A percentile compares a stretch with the other conserved stretches of the same genome.
Conservation (phyloP, 768 basidiomycete species). For the Mycena polygramma region DNA sequence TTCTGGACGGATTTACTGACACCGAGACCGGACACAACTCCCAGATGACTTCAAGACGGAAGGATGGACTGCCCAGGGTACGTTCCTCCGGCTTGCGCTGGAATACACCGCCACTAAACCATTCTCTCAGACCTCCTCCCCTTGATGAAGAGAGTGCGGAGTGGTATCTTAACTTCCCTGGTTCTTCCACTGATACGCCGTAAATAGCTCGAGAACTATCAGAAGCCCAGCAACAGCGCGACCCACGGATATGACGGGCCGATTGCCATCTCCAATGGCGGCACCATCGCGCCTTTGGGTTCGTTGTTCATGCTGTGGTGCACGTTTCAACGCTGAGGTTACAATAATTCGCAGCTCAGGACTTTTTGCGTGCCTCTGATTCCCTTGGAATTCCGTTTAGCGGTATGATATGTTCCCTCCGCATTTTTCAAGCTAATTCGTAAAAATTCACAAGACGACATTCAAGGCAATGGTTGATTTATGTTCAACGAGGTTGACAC, state of each 20-base stretch:
- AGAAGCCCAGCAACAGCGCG: constrained; percentile 77
- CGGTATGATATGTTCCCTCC: constrained; percentile 73
- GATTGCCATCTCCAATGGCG: constrained; percentile 81
- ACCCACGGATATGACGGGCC: constrained; percentile 80
- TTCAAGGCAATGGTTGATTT: no score
- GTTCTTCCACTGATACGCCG: not conserved
- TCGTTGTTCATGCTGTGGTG: not conserved
- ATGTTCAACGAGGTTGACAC: no score
- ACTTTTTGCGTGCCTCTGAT: constrained; percentile 76
- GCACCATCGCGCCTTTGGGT: constrained; percentile 66
- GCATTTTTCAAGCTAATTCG: constrained; percentile 70
- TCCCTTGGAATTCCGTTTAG: constrained; percentile 73
- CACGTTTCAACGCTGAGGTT: not conserved
- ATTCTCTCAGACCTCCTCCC: constrained; percentile 67
- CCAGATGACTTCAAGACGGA: constrained; percentile 80
- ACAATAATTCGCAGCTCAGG: constrained; percentile 58
- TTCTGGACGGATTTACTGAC: not conserved
- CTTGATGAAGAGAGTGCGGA: constrained; percentile 74
- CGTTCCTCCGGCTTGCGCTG: constrained; percentile 15
- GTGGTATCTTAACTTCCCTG: not conserved
- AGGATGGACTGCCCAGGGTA: constrained; percentile 77
- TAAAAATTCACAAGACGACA: no score
- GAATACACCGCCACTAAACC: constrained; percentile 2
- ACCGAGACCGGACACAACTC: constrained; percentile 35
- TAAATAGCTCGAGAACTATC: constrained; percentile 77